Conservation (phyloP, 306 rosid species). For the Gleditsia sinensis region DNA sequence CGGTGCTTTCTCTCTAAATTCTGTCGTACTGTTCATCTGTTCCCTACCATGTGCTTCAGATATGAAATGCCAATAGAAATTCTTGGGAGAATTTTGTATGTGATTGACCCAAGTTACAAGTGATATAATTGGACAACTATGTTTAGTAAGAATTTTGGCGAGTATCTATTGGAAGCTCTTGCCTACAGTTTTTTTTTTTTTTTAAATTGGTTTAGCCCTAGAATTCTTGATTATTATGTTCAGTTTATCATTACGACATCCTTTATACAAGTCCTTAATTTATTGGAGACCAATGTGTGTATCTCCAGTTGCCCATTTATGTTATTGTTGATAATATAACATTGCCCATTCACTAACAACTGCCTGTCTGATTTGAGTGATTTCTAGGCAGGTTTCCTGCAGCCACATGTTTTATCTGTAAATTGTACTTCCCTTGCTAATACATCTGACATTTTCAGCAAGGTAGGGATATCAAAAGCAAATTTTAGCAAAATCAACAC, state of each 20-base stretch:
- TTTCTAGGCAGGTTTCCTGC: conserved; percentile 58
- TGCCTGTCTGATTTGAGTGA: background rate
- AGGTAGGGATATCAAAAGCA: conserved; percentile 49
- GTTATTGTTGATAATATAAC: background rate
- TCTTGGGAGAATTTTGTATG: background rate
- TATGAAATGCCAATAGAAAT: background rate
- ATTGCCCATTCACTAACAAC: conserved; percentile 9
- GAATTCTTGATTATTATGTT: background rate
- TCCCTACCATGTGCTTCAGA: background rate
- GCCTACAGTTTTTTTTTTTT: background rate
- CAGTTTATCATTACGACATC: background rate
- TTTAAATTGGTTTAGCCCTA: background rate
- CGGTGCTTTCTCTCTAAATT: background rate
- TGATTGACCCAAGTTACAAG: background rate
- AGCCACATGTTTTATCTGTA: conserved; percentile 66
- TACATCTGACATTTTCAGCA: conserved; percentile 72
- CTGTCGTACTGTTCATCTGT: background rate
- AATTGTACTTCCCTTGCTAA: conserved; percentile 73
- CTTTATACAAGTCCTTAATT: background rate
- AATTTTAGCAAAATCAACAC: background rate
- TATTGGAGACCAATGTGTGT: background rate
- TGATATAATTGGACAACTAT: background rate
- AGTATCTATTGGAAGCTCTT: background rate
- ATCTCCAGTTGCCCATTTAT: background rate
- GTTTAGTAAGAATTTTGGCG: background rate